These are phyloP conservation scores for Populus trichocarpa DNA, from an alignment of 441 rosid species.

Conservation along the genomic window DNA sequence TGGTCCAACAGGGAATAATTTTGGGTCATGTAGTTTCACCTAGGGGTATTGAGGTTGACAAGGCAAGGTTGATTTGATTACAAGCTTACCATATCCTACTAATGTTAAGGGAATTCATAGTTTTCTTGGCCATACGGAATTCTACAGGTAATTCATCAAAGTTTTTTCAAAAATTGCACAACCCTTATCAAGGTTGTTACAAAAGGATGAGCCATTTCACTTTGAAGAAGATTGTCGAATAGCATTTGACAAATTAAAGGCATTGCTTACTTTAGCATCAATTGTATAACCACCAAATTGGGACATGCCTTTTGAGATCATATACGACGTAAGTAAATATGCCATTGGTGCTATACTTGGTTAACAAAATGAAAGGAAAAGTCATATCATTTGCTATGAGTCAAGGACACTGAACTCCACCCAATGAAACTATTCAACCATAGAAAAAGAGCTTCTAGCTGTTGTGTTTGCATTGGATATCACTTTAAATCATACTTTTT, in stretches of 20 bases:
- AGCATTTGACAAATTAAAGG: background rate
- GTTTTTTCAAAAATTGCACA: background rate
- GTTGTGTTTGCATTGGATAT: too few species aligned
- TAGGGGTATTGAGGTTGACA: background rate
- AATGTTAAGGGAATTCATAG: background rate
- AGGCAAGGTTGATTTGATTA: background rate
- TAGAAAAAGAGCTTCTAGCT: too few species aligned
- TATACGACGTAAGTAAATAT: too few species aligned
- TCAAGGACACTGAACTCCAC: too few species aligned
- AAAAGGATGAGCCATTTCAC: background rate
- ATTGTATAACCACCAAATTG: too few species aligned
- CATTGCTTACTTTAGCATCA: background rate
- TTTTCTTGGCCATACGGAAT: background rate
- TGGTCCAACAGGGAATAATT: background rate
- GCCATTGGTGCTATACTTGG: too few species aligned
- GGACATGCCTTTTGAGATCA: too few species aligned
- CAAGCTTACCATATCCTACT: background rate
- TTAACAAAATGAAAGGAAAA: too few species aligned
- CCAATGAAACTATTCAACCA: too few species aligned
- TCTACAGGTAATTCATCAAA: background rate
- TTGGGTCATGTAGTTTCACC: background rate
- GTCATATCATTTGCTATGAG: too few species aligned
- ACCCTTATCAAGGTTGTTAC: background rate
- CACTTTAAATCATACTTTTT: too few species aligned
- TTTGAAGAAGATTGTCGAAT: background rate